A percentile compares a stretch with the other conserved stretches of the same genome.
Evolutionary conservation across 306 rosid species (phyloP).

Genomic region (Acmispon strigosus): DNA sequence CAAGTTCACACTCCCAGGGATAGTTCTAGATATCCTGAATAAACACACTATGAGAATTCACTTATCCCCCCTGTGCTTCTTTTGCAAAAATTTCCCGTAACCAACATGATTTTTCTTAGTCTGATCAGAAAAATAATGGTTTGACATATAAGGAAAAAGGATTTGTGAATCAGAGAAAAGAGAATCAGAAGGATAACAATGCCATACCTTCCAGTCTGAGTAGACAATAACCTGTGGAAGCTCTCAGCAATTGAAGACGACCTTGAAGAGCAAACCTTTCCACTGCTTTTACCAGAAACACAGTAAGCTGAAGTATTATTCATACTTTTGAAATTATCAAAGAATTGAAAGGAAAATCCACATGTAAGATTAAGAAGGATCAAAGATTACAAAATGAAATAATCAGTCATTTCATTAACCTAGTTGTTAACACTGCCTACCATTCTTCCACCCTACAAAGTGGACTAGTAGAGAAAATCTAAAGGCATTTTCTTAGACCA

Average conservation of each 20-base stretch:
- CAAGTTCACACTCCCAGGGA: too few relatives aligned
- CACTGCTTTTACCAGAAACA: constrained; percentile 28
- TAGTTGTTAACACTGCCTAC: neutral
- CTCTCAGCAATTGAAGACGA: constrained; percentile 22
- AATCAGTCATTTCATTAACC: neutral
- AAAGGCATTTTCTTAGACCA: neutral
- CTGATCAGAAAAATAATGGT: neutral
- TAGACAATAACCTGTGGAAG: constrained; percentile 44
- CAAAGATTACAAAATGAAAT: neutral
- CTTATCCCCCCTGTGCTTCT: neutral
- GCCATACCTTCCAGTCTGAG: constrained; percentile 37
- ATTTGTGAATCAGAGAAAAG: neutral
- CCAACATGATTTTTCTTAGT: neutral
- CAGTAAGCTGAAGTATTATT: constrained; percentile 2
- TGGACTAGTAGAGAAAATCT: neutral
- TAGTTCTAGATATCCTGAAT: too few relatives aligned
- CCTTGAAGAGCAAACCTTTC: constrained; percentile 25
- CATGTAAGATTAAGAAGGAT: constrained; percentile 2
- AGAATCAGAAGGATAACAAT: neutral
- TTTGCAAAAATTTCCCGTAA: neutral
- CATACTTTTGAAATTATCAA: neutral
- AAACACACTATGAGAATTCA: too few relatives aligned
- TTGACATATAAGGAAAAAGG: neutral
- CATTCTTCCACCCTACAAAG: neutral
- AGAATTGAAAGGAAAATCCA: constrained; percentile 9